Evolutionary conservation across 2,329 filamentous ascomycete species (phyloP).

Genomic region (Cytospora mali): DNA sequence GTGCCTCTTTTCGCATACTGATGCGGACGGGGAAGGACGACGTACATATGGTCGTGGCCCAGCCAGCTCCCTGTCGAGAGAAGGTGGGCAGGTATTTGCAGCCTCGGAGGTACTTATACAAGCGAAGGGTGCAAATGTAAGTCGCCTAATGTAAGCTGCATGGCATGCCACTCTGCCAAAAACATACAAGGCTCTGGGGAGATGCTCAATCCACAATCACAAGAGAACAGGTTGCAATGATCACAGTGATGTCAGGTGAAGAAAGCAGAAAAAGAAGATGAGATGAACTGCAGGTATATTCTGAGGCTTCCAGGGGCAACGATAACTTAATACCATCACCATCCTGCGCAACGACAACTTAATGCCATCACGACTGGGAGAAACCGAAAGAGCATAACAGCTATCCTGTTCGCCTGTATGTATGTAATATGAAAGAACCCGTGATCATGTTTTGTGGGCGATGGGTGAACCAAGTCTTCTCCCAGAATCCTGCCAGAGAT

Average conservation of each 20-base stretch:
- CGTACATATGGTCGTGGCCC: not conserved
- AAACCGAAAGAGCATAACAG: not conserved
- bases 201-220: not conserved
- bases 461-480: not conserved
- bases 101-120: not conserved
- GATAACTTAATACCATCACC: slow-evolving; percentile 5
- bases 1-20: not conserved
- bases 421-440: not conserved
- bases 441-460: not conserved
- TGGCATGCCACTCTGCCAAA: not conserved
- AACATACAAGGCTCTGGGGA: not conserved
- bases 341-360: no score
- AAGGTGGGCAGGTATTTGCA: not conserved
- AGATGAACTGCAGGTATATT: slow-evolving; percentile 19
- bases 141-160: not conserved
- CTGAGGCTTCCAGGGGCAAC: not conserved
- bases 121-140: slow-evolving; percentile 12
- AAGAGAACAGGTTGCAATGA: not conserved
- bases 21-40: not conserved
- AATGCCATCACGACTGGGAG: not conserved
- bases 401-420: not conserved
- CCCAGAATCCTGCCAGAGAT: not conserved
- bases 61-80: not conserved
- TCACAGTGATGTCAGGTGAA: not conserved
- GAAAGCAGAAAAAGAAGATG: not conserved